Conservation (phyloP, 768 basidiomycete genomes). For the Hypholoma sublateritium region DNA sequence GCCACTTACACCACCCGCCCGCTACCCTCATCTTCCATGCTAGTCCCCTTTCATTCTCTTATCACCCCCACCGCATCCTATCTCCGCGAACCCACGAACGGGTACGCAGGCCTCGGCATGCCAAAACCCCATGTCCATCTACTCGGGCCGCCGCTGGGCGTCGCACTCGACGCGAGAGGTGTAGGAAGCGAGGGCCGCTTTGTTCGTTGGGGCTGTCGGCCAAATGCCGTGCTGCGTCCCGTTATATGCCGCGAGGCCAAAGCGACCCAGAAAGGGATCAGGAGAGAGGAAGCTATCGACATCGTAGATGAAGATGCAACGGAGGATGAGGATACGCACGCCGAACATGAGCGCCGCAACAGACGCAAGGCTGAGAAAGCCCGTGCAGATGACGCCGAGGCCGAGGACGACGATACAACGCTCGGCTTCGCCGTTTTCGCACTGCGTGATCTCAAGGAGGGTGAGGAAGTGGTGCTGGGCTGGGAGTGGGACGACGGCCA, state of each 20-base stretch:
- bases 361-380: background rate
- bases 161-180: slow-evolving; percentile 79
- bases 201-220: slow-evolving; percentile 63
- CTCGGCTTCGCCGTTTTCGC: slow-evolving; percentile 84
- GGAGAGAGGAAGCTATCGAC: background rate
- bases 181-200: slow-evolving; percentile 65
- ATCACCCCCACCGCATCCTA: slow-evolving; percentile 71
- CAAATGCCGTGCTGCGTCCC: slow-evolving; percentile 63
- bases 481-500: slow-evolving; percentile 99
- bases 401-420: slow-evolving; percentile 23
- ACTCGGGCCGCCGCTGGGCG: slow-evolving; percentile 71
- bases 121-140: slow-evolving; percentile 84
- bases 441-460: slow-evolving; percentile 64
- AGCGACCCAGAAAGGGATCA: slow-evolving; percentile 12
- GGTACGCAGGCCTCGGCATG: slow-evolving; percentile 80
- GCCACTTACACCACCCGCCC: slow-evolving; percentile 63
- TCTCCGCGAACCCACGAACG: slow-evolving; percentile 78
- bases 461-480: slow-evolving; percentile 85
- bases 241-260: slow-evolving; percentile 35
- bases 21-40: slow-evolving; percentile 51
- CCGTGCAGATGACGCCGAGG: slow-evolving; percentile 19
- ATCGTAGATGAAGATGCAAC: slow-evolving; percentile 14
- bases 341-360: slow-evolving; percentile 3
- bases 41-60: slow-evolving; percentile 63
- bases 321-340: background rate